Conservation (phyloP, 371 early-diverging fungal genomes). For the Lichtheimia hyalospora region DNA sequence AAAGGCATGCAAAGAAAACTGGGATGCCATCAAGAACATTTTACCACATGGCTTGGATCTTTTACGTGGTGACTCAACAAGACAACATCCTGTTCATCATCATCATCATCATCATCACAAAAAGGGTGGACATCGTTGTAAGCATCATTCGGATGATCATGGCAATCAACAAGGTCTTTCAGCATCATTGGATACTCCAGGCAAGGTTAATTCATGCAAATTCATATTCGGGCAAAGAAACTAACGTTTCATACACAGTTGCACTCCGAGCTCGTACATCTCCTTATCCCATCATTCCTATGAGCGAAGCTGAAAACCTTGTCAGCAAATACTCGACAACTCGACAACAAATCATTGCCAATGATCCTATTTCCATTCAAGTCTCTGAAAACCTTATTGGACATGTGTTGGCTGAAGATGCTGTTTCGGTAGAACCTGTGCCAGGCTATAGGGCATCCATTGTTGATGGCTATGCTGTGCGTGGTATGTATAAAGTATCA, state of each 20-base stretch:
- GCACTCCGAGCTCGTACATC: slow-evolving; percentile 67
- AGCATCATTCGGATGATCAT: slow-evolving; percentile 25
- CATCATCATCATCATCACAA: slow-evolving; percentile 24
- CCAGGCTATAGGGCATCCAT: slow-evolving; percentile 87
- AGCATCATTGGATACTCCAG: slow-evolving; percentile 38
- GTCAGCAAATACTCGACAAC: slow-evolving; percentile 45
- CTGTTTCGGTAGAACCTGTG: slow-evolving; percentile 71
- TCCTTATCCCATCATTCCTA: slow-evolving; percentile 78
- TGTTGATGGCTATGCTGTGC: slow-evolving; percentile 93
- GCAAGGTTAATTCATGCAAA: slow-evolving; percentile 20
- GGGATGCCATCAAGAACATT: slow-evolving; percentile 65
- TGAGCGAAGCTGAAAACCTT: slow-evolving; percentile 64
- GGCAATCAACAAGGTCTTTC: slow-evolving; percentile 13
- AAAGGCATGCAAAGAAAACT: slow-evolving; percentile 84
- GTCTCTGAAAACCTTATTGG: slow-evolving; percentile 59
- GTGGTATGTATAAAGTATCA: slow-evolving; percentile 44
- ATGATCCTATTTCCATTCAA: slow-evolving; percentile 27
- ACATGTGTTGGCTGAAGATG: slow-evolving; percentile 75
- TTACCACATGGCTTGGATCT: slow-evolving; percentile 86
- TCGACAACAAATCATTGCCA: slow-evolving; percentile 10
- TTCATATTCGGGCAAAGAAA: neutral
- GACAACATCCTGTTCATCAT: slow-evolving; percentile 12
- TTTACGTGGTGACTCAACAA: neutral
- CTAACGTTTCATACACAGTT: slow-evolving; percentile 46
- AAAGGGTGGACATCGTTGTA: slow-evolving; percentile 41